A percentile compares a stretch with the other conserved stretches of the same genome.
phyloP scores from a whole-genome alignment of 257 asterid species.

The Galeopsis tetrahit region DNA sequence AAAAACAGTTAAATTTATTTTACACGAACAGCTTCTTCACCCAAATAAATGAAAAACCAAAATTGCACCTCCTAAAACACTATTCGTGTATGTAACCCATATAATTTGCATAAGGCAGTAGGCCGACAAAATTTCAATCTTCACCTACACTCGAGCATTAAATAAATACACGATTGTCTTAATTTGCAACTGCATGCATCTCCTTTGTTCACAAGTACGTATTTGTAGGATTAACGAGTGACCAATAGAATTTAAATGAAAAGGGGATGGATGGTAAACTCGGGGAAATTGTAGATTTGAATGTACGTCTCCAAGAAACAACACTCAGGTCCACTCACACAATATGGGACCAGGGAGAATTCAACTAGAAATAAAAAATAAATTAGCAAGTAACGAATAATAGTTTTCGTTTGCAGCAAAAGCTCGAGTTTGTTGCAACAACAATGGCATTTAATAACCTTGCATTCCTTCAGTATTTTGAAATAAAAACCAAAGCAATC shows the following conservation, averaged over 20 bases:
- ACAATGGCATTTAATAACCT: background rate
- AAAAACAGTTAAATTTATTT: slow-evolving; percentile 9
- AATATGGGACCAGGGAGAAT: background rate
- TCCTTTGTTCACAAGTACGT: background rate
- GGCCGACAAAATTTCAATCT: background rate
- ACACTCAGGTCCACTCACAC: background rate
- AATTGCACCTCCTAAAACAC: background rate
- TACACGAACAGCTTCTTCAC: background rate
- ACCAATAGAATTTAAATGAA: background rate
- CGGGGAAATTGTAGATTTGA: background rate
- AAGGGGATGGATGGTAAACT: background rate
- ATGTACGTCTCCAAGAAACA: background rate
- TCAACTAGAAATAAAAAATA: background rate
- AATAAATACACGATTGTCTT: too few species aligned
- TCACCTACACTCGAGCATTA: too few species aligned
- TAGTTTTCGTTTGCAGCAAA: background rate
- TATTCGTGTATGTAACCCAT: too few species aligned
- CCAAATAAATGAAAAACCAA: background rate
- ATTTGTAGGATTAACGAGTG: background rate
- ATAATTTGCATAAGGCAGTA: too few species aligned
- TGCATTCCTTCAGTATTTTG: background rate
- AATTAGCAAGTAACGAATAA: background rate
- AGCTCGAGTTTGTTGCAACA: background rate
- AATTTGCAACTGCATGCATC: too few species aligned
- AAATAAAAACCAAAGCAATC: too few species aligned